Percentiles rank a stretch among this genome's conserved stretches.
phyloP scores from a whole-genome alignment of 2,329 filamentous ascomycete species.

The Trichophyton verrucosum region DNA sequence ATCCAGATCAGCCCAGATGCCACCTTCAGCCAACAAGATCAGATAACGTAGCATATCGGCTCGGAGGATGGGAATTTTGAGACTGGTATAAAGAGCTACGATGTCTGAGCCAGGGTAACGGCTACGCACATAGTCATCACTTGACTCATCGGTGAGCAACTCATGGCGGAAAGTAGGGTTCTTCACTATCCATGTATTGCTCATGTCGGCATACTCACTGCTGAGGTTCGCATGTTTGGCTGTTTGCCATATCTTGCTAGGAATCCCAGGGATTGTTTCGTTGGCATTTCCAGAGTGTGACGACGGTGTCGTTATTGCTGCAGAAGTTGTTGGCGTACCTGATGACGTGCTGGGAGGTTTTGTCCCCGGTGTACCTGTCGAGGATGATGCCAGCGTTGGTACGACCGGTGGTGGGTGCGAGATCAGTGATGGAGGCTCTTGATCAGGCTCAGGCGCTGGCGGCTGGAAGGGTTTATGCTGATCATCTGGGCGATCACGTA shows the following conservation, averaged over 20 bases:
- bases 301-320: background rate
- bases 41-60: constrained; percentile 35
- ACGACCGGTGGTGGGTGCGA: background rate
- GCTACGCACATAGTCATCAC: constrained; percentile 23
- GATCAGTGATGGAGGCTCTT: background rate
- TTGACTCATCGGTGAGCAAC: constrained; percentile 22
- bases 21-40: constrained; percentile 30
- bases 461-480: background rate
- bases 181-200: constrained; percentile 17
- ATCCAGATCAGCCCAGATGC: constrained; percentile 34
- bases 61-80: constrained; percentile 29
- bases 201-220: constrained; percentile 13
- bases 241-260: constrained; percentile 17
- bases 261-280: constrained; percentile 10
- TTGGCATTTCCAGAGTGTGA: background rate
- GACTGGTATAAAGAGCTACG: constrained; percentile 23
- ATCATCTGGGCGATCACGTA: background rate
- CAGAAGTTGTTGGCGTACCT: background rate
- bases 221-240: constrained; percentile 17
- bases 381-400: background rate
- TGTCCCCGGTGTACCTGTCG: background rate
- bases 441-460: background rate
- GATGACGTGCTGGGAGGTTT: background rate
- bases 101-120: constrained; percentile 28
- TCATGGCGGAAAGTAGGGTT: constrained; percentile 21